These are phyloP conservation scores for Neofusicoccum ribis DNA, from an alignment of 2,329 filamentous ascomycete species.

Conservation along the genomic window DNA sequence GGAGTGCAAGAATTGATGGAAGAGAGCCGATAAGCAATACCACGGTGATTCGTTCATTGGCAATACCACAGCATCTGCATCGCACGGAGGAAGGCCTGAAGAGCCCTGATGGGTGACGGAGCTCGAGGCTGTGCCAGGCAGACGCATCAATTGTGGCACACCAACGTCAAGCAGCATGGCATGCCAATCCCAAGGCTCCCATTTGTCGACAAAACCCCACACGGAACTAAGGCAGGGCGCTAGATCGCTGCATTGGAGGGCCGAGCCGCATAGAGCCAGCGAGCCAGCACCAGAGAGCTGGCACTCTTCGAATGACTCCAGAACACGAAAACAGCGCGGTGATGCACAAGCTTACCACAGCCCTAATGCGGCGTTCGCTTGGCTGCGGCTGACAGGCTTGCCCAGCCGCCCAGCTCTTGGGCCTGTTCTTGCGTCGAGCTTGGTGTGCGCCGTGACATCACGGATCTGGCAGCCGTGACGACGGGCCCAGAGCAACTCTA, in stretches of 20 bases:
- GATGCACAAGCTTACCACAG: neutral
- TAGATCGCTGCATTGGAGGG: neutral
- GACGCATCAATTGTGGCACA: neutral
- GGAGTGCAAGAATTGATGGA: too few species aligned
- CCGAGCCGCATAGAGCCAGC: neutral
- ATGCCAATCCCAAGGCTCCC: neutral
- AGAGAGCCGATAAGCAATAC: too few species aligned
- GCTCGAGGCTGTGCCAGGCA: neutral
- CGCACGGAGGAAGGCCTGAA: neutral
- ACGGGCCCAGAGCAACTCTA: neutral
- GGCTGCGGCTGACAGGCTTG: neutral
- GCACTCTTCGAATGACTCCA: neutral
- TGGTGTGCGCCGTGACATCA: conserved; percentile 6
- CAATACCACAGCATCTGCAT: neutral
- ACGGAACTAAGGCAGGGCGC: neutral
- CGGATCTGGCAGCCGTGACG: neutral
- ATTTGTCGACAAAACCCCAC: neutral
- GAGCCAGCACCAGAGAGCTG: neutral
- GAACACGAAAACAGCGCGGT: conserved; percentile 7
- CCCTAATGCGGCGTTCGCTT: conserved; percentile 5
- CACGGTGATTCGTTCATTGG: too few species aligned
- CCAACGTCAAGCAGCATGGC: neutral
- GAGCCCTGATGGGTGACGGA: neutral
- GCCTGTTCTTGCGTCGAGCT: conserved; percentile 1
- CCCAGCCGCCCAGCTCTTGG: conserved; percentile 14